phyloP scores from a whole-genome alignment of 345 rosid genomes.

The Eucalyptus cloeziana region DNA sequence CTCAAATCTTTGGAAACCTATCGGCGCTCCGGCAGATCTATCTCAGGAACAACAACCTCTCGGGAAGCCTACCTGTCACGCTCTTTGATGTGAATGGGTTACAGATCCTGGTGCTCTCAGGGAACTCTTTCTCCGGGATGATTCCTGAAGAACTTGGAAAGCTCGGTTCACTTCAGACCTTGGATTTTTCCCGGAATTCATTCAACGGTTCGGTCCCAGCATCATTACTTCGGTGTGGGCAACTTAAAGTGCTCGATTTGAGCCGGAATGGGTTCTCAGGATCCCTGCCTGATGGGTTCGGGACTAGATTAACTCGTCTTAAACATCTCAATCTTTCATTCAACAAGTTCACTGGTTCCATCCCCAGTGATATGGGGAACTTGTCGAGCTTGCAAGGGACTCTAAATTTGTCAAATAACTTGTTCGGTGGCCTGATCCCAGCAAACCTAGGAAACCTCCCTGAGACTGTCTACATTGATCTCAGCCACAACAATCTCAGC shows the following conservation, averaged over 20 bases:
- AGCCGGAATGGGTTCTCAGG: constrained; percentile 51
- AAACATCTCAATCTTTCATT: constrained; percentile 49
- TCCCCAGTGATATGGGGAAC: constrained; percentile 50
- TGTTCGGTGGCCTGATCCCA: constrained; percentile 58
- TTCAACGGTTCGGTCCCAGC: constrained; percentile 40
- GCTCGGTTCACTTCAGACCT: constrained; percentile 28
- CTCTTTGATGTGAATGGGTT: constrained; percentile 37
- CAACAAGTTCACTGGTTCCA: constrained; percentile 36
- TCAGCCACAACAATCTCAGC: constrained; percentile 68
- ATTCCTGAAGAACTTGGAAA: constrained; percentile 53
- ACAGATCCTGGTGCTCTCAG: constrained; percentile 58
- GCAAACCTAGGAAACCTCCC: constrained; percentile 59
- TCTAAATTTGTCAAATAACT: constrained; percentile 77
- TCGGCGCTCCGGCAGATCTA: constrained; percentile 43
- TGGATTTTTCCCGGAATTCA: constrained; percentile 53
- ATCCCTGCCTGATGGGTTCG: constrained; percentile 35
- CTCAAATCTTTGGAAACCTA: constrained; percentile 50
- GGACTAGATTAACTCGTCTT: constrained; percentile 20
- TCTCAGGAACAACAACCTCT: constrained; percentile 52
- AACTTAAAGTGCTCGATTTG: constrained; percentile 38
- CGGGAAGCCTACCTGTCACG: constrained; percentile 43
- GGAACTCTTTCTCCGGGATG: constrained; percentile 59
- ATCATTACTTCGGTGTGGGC: constrained; percentile 39
- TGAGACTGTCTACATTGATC: constrained; percentile 52
- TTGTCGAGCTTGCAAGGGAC: constrained; percentile 44